These are phyloP conservation scores for Proliferodiscus dingleyae DNA, from an alignment of 2,329 filamentous ascomycete species.

Conservation along the genomic window DNA sequence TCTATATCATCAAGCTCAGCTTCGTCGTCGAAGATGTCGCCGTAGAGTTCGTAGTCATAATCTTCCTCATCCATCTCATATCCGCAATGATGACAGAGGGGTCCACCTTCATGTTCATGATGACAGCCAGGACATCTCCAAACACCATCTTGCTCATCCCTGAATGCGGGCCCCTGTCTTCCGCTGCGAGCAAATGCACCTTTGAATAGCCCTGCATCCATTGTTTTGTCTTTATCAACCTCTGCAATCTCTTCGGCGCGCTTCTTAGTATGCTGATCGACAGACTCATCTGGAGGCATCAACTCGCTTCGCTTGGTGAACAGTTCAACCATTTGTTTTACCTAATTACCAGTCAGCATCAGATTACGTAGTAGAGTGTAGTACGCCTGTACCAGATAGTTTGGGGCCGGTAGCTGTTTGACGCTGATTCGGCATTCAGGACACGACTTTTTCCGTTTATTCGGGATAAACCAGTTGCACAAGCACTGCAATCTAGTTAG, in stretches of 20 bases:
- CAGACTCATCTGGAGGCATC: conserved; percentile 57
- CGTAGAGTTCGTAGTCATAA: conserved; percentile 34
- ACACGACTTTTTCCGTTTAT: conserved; percentile 58
- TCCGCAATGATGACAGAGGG: conserved; percentile 49
- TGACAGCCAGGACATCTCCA: conserved; percentile 57
- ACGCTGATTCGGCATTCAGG: conserved; percentile 61
- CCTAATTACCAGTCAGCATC: conserved; percentile 33
- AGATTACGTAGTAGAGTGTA: neutral
- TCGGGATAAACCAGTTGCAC: conserved; percentile 33
- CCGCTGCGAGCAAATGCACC: conserved; percentile 37
- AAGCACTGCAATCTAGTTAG: conserved; percentile 29
- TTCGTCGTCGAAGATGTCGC: conserved; percentile 39
- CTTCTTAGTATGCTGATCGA: conserved; percentile 53
- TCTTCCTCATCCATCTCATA: conserved; percentile 42
- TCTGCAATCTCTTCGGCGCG: conserved; percentile 54
- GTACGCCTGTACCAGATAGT: conserved; percentile 49
- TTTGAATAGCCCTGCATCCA: conserved; percentile 55
- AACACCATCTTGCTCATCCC: conserved; percentile 28
- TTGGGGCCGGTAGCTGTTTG: conserved; percentile 54
- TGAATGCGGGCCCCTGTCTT: neutral
- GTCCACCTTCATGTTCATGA: conserved; percentile 57
- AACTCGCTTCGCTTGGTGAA: conserved; percentile 57
- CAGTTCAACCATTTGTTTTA: conserved; percentile 59
- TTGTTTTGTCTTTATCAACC: conserved; percentile 55
- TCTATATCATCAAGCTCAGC: conserved; percentile 32